Evolutionary conservation across 2,329 filamentous ascomycete species (phyloP).

Genomic region (Aspergillus sp.): DNA sequence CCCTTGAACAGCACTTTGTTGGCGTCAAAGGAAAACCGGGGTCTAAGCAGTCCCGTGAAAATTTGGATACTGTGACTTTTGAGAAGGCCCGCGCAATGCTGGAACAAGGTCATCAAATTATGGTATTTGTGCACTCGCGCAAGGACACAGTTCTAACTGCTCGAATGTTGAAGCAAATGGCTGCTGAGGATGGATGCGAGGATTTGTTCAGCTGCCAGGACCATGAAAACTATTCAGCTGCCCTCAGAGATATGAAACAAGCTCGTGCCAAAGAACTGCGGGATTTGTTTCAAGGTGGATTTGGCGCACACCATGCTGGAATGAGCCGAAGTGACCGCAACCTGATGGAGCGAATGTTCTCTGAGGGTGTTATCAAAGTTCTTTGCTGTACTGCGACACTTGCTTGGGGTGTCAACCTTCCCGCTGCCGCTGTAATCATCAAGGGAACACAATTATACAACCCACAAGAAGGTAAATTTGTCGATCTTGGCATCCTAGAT

Average conservation of each 20-base stretch:
- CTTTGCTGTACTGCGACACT: slow-evolving; percentile 97
- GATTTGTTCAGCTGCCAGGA: slow-evolving; percentile 78
- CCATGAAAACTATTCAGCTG: slow-evolving; percentile 75
- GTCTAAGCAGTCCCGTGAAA: slow-evolving; percentile 76
- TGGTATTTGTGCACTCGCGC: slow-evolving; percentile 98
- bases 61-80: slow-evolving; percentile 80
- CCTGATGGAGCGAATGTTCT: slow-evolving; percentile 88
- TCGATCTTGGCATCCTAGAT: slow-evolving; percentile 92
- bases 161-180: slow-evolving; percentile 79
- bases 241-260: slow-evolving; percentile 76
- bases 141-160: slow-evolving; percentile 91
- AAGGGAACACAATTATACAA: slow-evolving; percentile 98
- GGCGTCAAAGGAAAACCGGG: slow-evolving; percentile 87
- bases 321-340: slow-evolving; percentile 95
- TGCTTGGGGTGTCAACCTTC: slow-evolving; percentile 98
- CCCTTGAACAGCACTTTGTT: slow-evolving; percentile 94
- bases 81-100: slow-evolving; percentile 96
- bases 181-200: slow-evolving; percentile 69
- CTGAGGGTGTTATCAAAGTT: slow-evolving; percentile 88
- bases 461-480: slow-evolving; percentile 91
- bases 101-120: slow-evolving; percentile 85
- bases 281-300: slow-evolving; percentile 82
- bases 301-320: slow-evolving; percentile 93
- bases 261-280: slow-evolving; percentile 82
- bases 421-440: slow-evolving; percentile 93